A percentile compares a stretch with the other conserved stretches of the same genome.
phyloP scores from a whole-genome alignment of 768 basidiomycete genomes.

The Leucosporidium creatinivorum region DNA sequence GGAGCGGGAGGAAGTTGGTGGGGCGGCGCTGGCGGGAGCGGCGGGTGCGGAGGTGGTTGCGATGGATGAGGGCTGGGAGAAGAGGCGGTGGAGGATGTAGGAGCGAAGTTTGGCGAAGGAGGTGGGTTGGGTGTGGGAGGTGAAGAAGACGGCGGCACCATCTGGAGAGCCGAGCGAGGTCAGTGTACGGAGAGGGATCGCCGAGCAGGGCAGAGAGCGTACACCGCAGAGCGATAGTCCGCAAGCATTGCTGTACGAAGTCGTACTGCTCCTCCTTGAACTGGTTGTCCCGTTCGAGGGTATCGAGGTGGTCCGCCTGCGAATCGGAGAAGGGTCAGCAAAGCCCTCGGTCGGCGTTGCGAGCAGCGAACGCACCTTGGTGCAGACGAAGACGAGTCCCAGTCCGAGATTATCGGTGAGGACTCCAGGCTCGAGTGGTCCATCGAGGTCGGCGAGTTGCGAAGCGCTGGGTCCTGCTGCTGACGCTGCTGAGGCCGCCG shows the following conservation, averaged over 20 bases:
- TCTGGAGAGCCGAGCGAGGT: constrained; percentile 50
- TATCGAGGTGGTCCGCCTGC: constrained; percentile 35
- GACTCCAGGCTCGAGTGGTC: constrained; percentile 77
- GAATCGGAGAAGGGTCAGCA: not conserved
- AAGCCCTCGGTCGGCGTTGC: not conserved
- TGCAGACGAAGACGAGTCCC: constrained; percentile 80
- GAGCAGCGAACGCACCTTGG: constrained; percentile 51
- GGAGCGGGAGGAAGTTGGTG: constrained; percentile 50
- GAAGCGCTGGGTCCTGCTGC: not conserved
- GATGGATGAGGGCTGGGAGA: constrained; percentile 46
- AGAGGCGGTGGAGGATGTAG: constrained; percentile 74
- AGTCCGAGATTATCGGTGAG: constrained; percentile 82
- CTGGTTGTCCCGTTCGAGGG: constrained; percentile 35
- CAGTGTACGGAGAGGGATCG: not conserved
- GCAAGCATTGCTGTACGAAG: constrained; percentile 86
- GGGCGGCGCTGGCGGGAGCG: constrained; percentile 25
- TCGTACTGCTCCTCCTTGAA: constrained; percentile 83
- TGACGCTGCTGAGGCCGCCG: not conserved
- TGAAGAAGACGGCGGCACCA: constrained; percentile 86
- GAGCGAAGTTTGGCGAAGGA: constrained; percentile 70
- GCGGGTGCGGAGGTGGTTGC: not conserved
- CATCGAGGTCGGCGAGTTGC: constrained; percentile 13
- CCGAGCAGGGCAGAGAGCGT: constrained; percentile 40
- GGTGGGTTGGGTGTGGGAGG: constrained; percentile 62
- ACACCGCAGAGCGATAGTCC: constrained; percentile 90